phyloP scores from a whole-genome alignment of 148 eudicot genomes.

The Pouteria glomerata region DNA sequence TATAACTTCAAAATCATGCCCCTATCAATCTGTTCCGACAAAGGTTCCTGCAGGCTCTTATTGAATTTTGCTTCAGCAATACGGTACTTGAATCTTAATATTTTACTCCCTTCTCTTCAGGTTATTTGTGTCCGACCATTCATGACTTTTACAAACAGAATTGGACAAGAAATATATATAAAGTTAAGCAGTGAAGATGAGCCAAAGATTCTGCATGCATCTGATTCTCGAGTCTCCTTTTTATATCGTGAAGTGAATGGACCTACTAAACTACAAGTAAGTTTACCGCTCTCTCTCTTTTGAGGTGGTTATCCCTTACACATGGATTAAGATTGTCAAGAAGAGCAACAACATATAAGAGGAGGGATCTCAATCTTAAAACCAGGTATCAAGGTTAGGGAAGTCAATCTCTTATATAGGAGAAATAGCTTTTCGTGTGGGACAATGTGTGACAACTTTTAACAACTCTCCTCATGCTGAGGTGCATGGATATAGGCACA shows the following conservation, averaged over 20 bases:
- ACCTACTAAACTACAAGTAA: conserved; percentile 69
- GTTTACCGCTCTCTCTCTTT: not conserved
- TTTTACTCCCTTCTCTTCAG: conserved; percentile 26
- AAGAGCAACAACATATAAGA: too few species aligned
- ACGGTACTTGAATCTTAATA: not conserved
- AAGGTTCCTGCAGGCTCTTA: conserved; percentile 48
- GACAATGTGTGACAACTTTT: too few species aligned
- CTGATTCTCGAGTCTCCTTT: conserved; percentile 79
- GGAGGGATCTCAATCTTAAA: too few species aligned
- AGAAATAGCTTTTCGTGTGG: too few species aligned
- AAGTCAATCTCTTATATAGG: too few species aligned
- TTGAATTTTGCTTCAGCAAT: conserved; percentile 9
- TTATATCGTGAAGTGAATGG: conserved; percentile 53
- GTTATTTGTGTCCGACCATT: conserved; percentile 78
- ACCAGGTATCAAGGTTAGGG: too few species aligned
- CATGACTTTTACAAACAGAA: conserved; percentile 90
- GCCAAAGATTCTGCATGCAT: conserved; percentile 63
- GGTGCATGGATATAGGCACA: too few species aligned
- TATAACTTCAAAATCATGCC: conserved; percentile 79
- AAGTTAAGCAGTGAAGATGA: conserved; percentile 78
- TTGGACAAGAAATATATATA: conserved; percentile 61
- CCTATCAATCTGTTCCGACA: conserved; percentile 87
- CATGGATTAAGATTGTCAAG: not conserved
- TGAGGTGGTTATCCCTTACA: not conserved
- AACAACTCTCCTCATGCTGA: too few species aligned